Evolutionary conservation across 176 grass and related monocot species (phyloP), one percentile per base, ranked within the genome.

Genomic region (Aegilops bicornis): DNA sequence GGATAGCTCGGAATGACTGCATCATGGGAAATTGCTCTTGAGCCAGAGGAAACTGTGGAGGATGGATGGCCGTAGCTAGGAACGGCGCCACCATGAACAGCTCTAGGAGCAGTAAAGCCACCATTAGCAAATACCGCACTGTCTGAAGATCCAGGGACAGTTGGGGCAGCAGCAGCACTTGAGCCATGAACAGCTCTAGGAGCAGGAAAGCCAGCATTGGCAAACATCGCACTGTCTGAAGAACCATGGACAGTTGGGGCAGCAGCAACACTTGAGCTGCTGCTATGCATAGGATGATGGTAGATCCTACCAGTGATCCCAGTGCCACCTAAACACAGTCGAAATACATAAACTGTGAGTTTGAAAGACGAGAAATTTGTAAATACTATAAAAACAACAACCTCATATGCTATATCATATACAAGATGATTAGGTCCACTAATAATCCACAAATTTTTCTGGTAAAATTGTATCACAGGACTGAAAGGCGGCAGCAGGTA

Each of bases 21-120:
- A 66, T 62, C 63, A 64, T 24, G 69, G 9, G 62, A 25, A 67
- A 85, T 39, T 69, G 59, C 45, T 83, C 85, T 88, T 16, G 69
- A 81, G 54, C 82, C 24, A 19, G 80, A 89, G 39, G 86, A 82
- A 37, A 52, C n/a, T 33, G 30, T 9, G 7, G 61, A 87, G 15
- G 73, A 48, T 74, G 83, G 64, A 82, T 84, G 30, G 10, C 43
- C 9, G 36, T 69, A 85, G 54, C 39, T 78, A 24, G 89, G 62
- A 87, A 48, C 50, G 15, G 64, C 16, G 2, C 83, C 47, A 59
- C 82, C 22, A 82, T 84, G 81, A 64, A 89, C 62, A 79, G 74
- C 48, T 62, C 88, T 89, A 82, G 80, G 83, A 84, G 76, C 73
- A 86, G 76, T 69, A 90, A 87, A 79, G 87, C 17, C 78, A 84